Percentiles rank a stretch among this genome's conserved stretches.
Evolutionary conservation across 2,329 filamentous ascomycete species (phyloP).

Genomic region (Blastomyces parvus): DNA sequence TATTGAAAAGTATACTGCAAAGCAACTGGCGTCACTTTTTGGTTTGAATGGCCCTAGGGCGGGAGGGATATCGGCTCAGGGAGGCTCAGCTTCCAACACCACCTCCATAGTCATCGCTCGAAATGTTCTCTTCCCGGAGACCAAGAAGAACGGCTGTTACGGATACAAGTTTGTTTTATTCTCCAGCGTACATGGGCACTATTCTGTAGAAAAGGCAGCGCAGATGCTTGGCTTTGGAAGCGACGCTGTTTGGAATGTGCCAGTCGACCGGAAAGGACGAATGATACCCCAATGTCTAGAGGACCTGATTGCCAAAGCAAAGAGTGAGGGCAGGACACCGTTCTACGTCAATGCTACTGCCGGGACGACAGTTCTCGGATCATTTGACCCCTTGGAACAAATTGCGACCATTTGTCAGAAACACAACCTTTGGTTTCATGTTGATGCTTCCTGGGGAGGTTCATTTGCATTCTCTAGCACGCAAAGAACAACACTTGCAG

Average conservation of each 20-base stretch:
- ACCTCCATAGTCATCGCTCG: slow-evolving; percentile 79
- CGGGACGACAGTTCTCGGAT: slow-evolving; percentile 85
- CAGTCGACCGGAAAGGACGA: slow-evolving; percentile 60
- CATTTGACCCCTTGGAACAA: slow-evolving; percentile 68
- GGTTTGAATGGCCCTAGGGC: slow-evolving; percentile 59
- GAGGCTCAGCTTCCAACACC: slow-evolving; percentile 75
- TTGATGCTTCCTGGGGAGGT: slow-evolving; percentile 89
- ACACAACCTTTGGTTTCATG: slow-evolving; percentile 77
- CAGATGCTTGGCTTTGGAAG: slow-evolving; percentile 78
- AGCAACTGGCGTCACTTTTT: slow-evolving; percentile 63
- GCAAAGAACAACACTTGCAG: slow-evolving; percentile 56
- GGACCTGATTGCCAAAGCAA: slow-evolving; percentile 51
- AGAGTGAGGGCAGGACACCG: slow-evolving; percentile 62
- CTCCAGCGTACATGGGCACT: slow-evolving; percentile 84
- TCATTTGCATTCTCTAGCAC: slow-evolving; percentile 64
- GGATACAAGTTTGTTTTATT: slow-evolving; percentile 64
- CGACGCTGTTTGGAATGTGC: slow-evolving; percentile 60
- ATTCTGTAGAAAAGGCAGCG: slow-evolving; percentile 90
- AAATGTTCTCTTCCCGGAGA: slow-evolving; percentile 72
- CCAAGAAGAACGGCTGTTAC: slow-evolving; percentile 63
- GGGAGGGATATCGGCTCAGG: slow-evolving; percentile 67
- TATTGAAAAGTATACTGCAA: slow-evolving; percentile 75
- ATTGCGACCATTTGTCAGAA: slow-evolving; percentile 62
- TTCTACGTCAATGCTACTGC: slow-evolving; percentile 95
- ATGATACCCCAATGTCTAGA: slow-evolving; percentile 63